A percentile compares a stretch with the other conserved stretches of the same genome.
phyloP scores from a whole-genome alignment of 345 rosid genomes.

The Anacardium occidentale region DNA sequence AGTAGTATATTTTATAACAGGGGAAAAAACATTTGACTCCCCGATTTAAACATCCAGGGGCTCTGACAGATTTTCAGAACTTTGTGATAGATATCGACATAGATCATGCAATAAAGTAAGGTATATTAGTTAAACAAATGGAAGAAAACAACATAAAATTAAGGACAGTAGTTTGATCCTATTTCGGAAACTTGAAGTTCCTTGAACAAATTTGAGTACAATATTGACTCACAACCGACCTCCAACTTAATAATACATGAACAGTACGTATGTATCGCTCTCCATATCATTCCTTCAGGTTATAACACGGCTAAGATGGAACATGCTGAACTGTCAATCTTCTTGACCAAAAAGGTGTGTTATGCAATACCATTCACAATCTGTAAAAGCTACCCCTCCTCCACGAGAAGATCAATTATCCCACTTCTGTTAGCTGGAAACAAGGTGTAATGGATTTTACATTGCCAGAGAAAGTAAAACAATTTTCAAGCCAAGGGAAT shows the following conservation, averaged over 20 bases:
- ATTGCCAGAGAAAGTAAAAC: background rate
- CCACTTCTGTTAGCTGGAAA: slow-evolving; percentile 4
- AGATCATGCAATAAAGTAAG: too few species aligned
- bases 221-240: background rate
- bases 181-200: background rate
- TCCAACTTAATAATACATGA: background rate
- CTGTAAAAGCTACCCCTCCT: background rate
- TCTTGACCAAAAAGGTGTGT: background rate
- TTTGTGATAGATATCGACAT: too few species aligned
- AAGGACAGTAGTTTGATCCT: background rate
- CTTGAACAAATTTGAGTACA: slow-evolving; percentile 14
- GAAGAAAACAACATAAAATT: background rate
- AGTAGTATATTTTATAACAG: background rate
- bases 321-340: background rate
- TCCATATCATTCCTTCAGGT: background rate
- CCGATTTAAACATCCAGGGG: background rate
- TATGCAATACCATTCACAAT: background rate
- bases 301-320: background rate
- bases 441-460: background rate
- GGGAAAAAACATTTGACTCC: background rate
- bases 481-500: background rate
- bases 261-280: background rate
- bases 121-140: too few species aligned
- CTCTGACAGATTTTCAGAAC: too few species aligned
- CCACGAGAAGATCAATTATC: background rate